Evolutionary conservation across 495 filamentous ascomycete species (phyloP).

Genomic region (Endocarpon pusillum): DNA sequence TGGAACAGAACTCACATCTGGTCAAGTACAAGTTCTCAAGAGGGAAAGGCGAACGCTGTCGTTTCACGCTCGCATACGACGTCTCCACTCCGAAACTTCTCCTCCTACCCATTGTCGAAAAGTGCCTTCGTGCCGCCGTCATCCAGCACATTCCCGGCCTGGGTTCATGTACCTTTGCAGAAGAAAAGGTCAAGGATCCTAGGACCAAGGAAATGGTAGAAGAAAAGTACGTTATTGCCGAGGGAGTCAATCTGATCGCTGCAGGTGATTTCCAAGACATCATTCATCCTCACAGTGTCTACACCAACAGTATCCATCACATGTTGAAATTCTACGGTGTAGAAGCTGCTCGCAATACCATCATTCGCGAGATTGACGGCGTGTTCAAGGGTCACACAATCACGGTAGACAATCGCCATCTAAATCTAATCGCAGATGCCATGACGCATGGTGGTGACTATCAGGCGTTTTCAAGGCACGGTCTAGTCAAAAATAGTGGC

Average conservation of each 20-base stretch:
- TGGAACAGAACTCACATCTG: too few relatives aligned
- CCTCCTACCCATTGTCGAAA: constrained; percentile 76
- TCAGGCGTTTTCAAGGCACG: constrained; percentile 78
- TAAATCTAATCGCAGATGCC: constrained; percentile 89
- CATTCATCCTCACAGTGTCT: constrained; percentile 72
- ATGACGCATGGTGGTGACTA: constrained; percentile 88
- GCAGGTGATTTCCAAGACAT: constrained; percentile 76
- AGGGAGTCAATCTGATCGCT: constrained; percentile 74
- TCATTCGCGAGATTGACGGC: constrained; percentile 69
- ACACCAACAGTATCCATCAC: constrained; percentile 81
- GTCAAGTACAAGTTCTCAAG: constrained; percentile 68
- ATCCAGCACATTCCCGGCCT: constrained; percentile 76
- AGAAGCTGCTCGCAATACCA: constrained; percentile 72
- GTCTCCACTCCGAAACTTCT: constrained; percentile 73
- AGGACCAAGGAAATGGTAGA: constrained; percentile 26
- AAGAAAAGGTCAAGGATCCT: constrained; percentile 39
- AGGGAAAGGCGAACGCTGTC: constrained; percentile 50
- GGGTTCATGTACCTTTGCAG: constrained; percentile 50
- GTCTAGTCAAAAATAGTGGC: constrained; percentile 55
- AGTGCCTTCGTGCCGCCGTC: constrained; percentile 52
- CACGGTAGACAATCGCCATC: constrained; percentile 75
- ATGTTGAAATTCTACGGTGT: constrained; percentile 80
- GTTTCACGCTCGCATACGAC: constrained; percentile 71
- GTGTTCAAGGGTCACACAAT: constrained; percentile 92
- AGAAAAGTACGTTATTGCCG: constrained; percentile 46